phyloP scores from a whole-genome alignment of 306 rosid genomes.

The Psophocarpus tetragonolobus region DNA sequence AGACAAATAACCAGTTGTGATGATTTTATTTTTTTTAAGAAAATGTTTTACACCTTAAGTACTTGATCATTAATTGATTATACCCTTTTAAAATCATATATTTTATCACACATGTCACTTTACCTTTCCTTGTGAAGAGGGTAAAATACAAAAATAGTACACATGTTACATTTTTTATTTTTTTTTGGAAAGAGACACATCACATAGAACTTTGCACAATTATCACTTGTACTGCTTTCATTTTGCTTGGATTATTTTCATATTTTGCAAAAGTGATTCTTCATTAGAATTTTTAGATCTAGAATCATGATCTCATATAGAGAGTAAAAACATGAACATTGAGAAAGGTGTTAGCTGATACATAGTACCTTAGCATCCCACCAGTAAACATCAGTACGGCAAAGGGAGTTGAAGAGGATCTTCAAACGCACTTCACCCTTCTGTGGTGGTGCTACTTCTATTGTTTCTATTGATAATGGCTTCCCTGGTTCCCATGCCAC shows the following conservation, averaged over 20 bases:
- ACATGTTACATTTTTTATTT: too few relatives aligned
- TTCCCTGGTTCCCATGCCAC: conserved; percentile 34
- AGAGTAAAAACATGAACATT: too few relatives aligned
- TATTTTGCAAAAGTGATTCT: background rate
- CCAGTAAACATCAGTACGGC: conserved; percentile 31
- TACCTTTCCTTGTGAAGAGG: background rate
- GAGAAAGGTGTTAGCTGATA: background rate
- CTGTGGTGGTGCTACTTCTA: conserved; percentile 33
- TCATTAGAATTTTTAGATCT: background rate
- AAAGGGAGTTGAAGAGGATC: conserved; percentile 37
- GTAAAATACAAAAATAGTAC: background rate
- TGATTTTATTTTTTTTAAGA: too few relatives aligned
- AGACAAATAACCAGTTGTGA: too few relatives aligned
- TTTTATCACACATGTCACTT: too few relatives aligned
- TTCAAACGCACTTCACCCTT: conserved; percentile 36
- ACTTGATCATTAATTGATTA: too few relatives aligned
- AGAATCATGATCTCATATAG: too few relatives aligned
- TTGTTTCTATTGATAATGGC: conserved; percentile 22
- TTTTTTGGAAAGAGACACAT: background rate
- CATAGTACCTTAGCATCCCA: conserved; percentile 39
- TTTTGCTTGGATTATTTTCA: background rate
- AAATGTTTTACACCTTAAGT: too few relatives aligned
- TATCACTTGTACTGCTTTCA: too few relatives aligned
- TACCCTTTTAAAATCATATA: too few relatives aligned
- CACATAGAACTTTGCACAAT: too few relatives aligned